A percentile compares a stretch with the other conserved stretches of the same genome.
phyloP scores from a whole-genome alignment of 2,329 filamentous ascomycete species.

The Leptographium procerum region DNA sequence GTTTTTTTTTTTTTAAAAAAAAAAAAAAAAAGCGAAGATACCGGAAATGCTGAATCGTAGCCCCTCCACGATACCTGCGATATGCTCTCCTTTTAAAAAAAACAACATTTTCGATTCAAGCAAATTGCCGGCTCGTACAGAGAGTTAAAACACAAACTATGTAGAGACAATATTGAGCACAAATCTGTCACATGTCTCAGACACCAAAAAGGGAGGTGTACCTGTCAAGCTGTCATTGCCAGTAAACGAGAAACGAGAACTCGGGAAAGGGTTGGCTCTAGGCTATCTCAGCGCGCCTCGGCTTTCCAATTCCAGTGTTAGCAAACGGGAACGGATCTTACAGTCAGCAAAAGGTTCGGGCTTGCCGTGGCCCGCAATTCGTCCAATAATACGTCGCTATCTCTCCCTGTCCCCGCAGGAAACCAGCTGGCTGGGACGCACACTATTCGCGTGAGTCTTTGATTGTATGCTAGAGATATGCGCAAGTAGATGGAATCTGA shows the following conservation, averaged over 20 bases:
- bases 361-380: not conserved
- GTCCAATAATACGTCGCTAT: not conserved
- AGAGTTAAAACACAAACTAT: too few relatives aligned
- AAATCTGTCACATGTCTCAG: not conserved
- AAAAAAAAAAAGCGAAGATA: not conserved
- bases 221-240: not conserved
- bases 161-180: not conserved
- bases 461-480: too few relatives aligned
- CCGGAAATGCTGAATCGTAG: not conserved
- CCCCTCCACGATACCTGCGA: not conserved
- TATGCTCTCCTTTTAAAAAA: too few relatives aligned
- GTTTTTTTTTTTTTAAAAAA: too few relatives aligned
- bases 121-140: not conserved
- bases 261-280: not conserved
- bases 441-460: not conserved
- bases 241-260: not conserved
- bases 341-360: not conserved
- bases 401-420: not conserved
- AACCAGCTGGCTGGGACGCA: not conserved
- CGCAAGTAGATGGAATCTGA: too few relatives aligned
- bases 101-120: not conserved
- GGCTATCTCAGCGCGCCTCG: not conserved
- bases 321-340: not conserved
- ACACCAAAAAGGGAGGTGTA: not conserved
- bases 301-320: not conserved